phyloP scores from a whole-genome alignment of 225 moss, liverwort and hornwort species.

The Bryoerythrophyllum caledonicum region DNA sequence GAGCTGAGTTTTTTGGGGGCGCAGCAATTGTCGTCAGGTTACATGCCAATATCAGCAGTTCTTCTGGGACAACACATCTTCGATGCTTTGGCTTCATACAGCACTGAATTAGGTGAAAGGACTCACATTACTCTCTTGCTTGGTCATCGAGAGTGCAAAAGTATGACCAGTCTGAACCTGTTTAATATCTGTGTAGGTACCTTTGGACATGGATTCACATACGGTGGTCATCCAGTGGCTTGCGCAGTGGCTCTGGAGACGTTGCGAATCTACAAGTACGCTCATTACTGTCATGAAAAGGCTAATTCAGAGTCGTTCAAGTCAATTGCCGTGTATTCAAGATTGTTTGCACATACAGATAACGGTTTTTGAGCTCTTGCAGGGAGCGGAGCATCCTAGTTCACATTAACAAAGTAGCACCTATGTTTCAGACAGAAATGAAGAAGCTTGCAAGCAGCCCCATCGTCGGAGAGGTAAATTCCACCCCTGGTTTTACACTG shows the following conservation, averaged over 20 bases:
- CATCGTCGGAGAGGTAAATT: constrained; percentile 71
- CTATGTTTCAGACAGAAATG: constrained; percentile 79
- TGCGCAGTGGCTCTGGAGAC: constrained; percentile 83
- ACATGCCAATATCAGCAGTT: constrained; percentile 83
- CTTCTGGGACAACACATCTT: constrained; percentile 70
- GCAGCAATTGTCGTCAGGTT: constrained; percentile 87
- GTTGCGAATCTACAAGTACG: constrained; percentile 78
- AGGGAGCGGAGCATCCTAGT: constrained; percentile 75
- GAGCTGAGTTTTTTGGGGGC: constrained; percentile 15
- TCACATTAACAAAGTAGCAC: constrained; percentile 69
- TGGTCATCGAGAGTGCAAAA: background rate
- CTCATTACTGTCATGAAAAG: background rate
- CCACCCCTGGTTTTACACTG: background rate
- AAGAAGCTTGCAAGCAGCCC: constrained; percentile 63
- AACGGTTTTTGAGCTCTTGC: constrained; percentile 27
- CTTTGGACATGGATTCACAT: constrained; percentile 93
- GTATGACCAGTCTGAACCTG: background rate
- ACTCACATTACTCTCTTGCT: background rate
- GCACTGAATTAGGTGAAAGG: constrained; percentile 65
- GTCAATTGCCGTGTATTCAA: background rate
- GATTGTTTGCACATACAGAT: background rate
- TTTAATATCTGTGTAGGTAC: constrained; percentile 41
- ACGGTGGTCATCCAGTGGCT: constrained; percentile 89
- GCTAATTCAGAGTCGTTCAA: background rate
- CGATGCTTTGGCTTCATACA: constrained; percentile 58